These are phyloP conservation scores for Nakaseomyces sp. DNA, from an alignment of 1,139 yeast genomes.

Conservation along the genomic window DNA sequence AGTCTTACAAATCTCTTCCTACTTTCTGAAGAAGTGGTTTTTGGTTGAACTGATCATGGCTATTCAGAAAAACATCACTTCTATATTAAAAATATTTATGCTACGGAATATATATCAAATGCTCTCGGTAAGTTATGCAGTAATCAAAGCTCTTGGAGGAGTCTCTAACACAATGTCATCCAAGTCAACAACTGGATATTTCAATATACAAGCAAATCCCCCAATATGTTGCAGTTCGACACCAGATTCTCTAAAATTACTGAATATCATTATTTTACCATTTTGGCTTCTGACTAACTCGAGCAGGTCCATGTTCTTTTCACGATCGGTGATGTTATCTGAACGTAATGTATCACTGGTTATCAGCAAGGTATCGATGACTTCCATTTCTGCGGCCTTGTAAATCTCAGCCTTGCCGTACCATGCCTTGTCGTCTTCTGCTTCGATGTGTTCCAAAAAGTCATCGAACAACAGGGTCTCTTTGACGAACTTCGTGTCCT, in stretches of 20 bases:
- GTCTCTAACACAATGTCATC: slow-evolving; percentile 44
- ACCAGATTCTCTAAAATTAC: slow-evolving; percentile 84
- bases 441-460: slow-evolving; percentile 66
- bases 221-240: slow-evolving; percentile 81
- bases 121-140: background rate
- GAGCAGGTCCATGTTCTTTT: slow-evolving; percentile 55
- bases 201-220: slow-evolving; percentile 81
- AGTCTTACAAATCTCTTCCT: too few species aligned
- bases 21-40: too few species aligned
- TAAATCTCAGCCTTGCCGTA: slow-evolving; percentile 78
- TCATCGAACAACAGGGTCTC: slow-evolving; percentile 66
- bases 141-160: slow-evolving; percentile 3
- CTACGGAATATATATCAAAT: background rate
- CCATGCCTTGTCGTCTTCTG: slow-evolving; percentile 84
- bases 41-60: too few species aligned
- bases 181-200: slow-evolving; percentile 75
- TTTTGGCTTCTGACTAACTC: slow-evolving; percentile 65
- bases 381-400: slow-evolving; percentile 68
- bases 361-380: slow-evolving; percentile 63
- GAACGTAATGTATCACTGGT: slow-evolving; percentile 76
- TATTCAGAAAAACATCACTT: too few species aligned
- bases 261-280: slow-evolving; percentile 70
- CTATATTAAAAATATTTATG: background rate
- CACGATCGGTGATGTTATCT: slow-evolving; percentile 61
- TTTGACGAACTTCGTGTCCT: slow-evolving; percentile 75